A percentile compares a stretch with the other conserved stretches of the same genome.
Evolutionary conservation across 1,284 basidiomycete species (phyloP).

Genomic region (Tremellales sp.): DNA sequence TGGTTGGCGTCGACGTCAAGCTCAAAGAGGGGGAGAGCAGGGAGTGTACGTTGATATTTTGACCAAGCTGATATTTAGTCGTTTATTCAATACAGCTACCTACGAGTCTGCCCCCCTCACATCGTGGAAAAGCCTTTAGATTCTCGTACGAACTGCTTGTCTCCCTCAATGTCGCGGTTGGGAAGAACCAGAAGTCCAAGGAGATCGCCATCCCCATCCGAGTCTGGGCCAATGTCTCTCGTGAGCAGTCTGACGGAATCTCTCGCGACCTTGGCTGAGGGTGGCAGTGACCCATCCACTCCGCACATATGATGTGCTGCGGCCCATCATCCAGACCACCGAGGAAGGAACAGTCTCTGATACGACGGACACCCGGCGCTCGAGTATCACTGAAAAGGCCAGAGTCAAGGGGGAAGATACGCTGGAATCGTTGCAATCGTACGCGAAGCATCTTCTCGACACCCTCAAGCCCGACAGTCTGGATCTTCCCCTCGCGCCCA

Average conservation of each 20-base stretch:
- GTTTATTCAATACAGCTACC: conserved; percentile 73
- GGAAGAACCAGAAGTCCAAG: conserved; percentile 32
- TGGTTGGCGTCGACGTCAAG: conserved; percentile 45
- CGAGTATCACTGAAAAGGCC: conserved; percentile 6
- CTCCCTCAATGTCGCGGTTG: conserved; percentile 52
- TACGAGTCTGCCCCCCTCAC: conserved; percentile 79
- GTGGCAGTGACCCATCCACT: conserved; percentile 21
- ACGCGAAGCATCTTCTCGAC: conserved; percentile 36
- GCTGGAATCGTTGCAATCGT: conserved; percentile 22
- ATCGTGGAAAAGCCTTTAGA: conserved; percentile 72
- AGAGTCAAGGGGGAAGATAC: conserved; percentile 15
- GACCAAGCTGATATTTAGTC: conserved; percentile 52
- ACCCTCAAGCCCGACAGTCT: conserved; percentile 12
- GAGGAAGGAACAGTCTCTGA: conserved; percentile 40
- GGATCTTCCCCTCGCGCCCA: neutral
- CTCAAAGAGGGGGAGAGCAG: conserved; percentile 38
- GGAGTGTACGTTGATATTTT: conserved; percentile 39
- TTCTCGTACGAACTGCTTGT: conserved; percentile 87
- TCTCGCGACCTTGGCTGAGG: conserved; percentile 59
- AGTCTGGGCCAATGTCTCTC: conserved; percentile 43
- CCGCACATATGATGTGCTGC: conserved; percentile 42
- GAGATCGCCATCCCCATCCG: conserved; percentile 40
- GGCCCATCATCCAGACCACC: conserved; percentile 45
- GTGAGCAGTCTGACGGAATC: conserved; percentile 12
- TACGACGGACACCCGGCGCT: conserved; percentile 5